Conservation (phyloP, 208 protist genomes). For the Trypanosoma boissoni region DNA sequence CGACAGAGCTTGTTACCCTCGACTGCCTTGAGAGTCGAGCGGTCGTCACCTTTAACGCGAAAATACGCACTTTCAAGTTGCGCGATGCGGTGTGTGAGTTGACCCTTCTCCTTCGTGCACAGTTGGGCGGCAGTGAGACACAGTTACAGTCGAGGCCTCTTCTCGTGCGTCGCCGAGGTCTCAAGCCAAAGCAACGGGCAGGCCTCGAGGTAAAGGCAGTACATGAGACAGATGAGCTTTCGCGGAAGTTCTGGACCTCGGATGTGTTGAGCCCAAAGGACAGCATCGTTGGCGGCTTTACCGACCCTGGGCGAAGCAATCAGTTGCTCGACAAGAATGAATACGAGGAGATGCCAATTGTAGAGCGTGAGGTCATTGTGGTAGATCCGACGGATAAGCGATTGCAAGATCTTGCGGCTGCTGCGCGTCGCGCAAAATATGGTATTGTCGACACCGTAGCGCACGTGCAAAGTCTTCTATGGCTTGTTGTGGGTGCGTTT, state of each 20-base stretch:
- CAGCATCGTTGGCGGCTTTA: constrained; percentile 10
- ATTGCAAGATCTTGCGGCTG: constrained; percentile 5
- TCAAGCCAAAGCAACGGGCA: neutral
- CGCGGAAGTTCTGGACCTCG: constrained; percentile 16
- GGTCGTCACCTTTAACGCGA: constrained; percentile 1
- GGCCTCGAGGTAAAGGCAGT: neutral
- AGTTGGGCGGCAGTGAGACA: neutral
- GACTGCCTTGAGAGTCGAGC: neutral
- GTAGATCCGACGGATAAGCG: constrained; percentile 8
- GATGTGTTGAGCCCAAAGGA: constrained; percentile 15
- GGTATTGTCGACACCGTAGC: constrained; percentile 16
- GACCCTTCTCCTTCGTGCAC: neutral
- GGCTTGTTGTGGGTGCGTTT: constrained; percentile 18
- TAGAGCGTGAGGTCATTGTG: constrained; percentile 21
- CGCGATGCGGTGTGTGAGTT: constrained; percentile 14
- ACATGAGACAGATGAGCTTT: constrained; percentile 3
- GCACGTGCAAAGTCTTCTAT: constrained; percentile 6
- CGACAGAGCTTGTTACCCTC: neutral
- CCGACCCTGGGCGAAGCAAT: constrained; percentile 22
- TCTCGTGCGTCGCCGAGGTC: constrained; percentile 3
- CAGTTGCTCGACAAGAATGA: constrained; percentile 1
- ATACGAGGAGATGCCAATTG: constrained; percentile 3
- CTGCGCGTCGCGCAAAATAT: neutral
- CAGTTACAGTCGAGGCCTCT: constrained; percentile 7
- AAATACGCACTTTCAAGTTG: constrained; percentile 11